Percentiles rank a stretch among this genome's conserved stretches.
Conservation (phyloP, 345 rosid species). For the Psidium guajava region DNA sequence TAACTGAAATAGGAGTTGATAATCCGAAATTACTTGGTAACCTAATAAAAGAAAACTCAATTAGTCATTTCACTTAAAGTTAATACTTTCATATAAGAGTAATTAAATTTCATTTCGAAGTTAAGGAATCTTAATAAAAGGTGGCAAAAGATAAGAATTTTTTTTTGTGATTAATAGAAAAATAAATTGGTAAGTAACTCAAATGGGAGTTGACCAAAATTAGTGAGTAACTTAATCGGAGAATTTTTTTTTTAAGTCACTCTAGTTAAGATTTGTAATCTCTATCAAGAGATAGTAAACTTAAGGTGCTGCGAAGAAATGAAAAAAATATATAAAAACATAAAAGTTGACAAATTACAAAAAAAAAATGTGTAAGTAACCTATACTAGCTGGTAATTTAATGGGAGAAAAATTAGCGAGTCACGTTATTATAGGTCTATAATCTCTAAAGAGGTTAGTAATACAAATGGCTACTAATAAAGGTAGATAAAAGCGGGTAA, state of each 20-base stretch:
- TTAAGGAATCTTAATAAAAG: neutral
- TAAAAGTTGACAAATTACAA: neutral
- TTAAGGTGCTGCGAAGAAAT: neutral
- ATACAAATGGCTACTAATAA: neutral
- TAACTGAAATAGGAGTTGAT: neutral
- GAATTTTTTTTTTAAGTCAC: neutral
- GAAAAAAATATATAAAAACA: neutral
- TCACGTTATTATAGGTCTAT: neutral
- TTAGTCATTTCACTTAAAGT: neutral
- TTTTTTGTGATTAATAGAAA: neutral
- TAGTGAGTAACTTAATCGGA: neutral
- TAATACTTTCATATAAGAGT: neutral
- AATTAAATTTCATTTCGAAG: neutral
- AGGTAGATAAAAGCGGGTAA: neutral
- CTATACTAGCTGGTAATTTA: neutral
- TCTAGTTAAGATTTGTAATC: neutral
- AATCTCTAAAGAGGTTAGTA: neutral
- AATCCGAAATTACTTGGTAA: neutral
- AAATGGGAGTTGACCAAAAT: neutral
- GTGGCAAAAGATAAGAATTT: neutral
- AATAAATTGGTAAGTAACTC: neutral
- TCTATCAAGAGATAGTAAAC: neutral
- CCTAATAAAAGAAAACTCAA: neutral
- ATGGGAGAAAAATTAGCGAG: neutral
- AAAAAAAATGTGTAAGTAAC: neutral